Percentiles rank a stretch among this genome's conserved stretches.
Conservation (phyloP, 768 basidiomycete species). For the Panus rudis region DNA sequence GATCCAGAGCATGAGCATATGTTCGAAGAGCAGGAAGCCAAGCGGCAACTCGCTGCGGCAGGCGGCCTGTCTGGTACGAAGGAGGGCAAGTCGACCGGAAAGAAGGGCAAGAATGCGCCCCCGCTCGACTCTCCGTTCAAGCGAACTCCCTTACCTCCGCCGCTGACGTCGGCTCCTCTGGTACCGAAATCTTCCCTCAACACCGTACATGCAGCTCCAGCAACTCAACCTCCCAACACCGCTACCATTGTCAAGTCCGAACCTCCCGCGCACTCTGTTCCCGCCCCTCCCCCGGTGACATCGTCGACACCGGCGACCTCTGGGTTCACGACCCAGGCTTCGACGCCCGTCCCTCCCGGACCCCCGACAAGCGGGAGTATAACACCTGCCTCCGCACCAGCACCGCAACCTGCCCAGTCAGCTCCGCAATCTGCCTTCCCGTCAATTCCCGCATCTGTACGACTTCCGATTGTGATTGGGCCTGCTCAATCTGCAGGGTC, state of each 20-base stretch:
- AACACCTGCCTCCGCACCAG: slow-evolving; percentile 16
- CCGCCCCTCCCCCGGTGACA: slow-evolving; percentile 6
- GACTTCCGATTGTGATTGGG: slow-evolving; percentile 71
- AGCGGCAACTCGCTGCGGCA: slow-evolving; percentile 29
- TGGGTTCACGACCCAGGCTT: slow-evolving; percentile 2
- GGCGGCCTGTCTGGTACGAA: slow-evolving; percentile 23
- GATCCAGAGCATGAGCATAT: slow-evolving; percentile 66
- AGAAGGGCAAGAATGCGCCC: slow-evolving; percentile 51
- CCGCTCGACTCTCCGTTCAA: slow-evolving; percentile 59
- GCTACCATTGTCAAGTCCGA: neutral
- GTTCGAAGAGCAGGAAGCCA: slow-evolving; percentile 66
- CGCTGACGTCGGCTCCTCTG: slow-evolving; percentile 60
- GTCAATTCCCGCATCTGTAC: slow-evolving; percentile 38
- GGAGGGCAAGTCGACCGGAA: slow-evolving; percentile 36
- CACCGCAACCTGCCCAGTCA: slow-evolving; percentile 8
- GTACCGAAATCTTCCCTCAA: slow-evolving; percentile 33
- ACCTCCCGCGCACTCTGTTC: slow-evolving; percentile 7
- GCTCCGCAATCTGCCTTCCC: slow-evolving; percentile 13
- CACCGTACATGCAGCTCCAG: slow-evolving; percentile 13
- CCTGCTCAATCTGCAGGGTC: slow-evolving; percentile 57
- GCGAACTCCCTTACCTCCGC: slow-evolving; percentile 58
- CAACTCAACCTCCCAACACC: too few relatives aligned
- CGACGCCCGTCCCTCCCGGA: slow-evolving; percentile 18
- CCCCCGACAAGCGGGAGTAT: slow-evolving; percentile 9
- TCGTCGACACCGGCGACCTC: slow-evolving; percentile 7